Percentiles rank a stretch among this genome's conserved stretches.
These are phyloP conservation scores for Thalassiosira ordinaria DNA, from an alignment of 352 stramenopile species.

Conservation along the genomic window DNA sequence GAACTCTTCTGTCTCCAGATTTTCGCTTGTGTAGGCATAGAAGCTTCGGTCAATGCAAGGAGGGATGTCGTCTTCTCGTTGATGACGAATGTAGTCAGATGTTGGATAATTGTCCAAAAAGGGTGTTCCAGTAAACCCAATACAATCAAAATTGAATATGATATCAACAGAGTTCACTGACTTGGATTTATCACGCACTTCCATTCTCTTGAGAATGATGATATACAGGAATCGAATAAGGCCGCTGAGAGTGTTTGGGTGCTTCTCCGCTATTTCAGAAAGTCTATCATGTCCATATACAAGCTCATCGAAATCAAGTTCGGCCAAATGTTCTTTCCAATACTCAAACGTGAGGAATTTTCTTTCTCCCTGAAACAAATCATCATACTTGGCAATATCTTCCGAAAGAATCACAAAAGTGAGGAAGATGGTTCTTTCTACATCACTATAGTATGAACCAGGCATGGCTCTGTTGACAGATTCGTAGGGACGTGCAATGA, in stretches of 20 bases:
- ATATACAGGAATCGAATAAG: slow-evolving; percentile 70
- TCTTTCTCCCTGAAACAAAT: slow-evolving; percentile 69
- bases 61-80: slow-evolving; percentile 65
- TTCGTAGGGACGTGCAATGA: slow-evolving; percentile 73
- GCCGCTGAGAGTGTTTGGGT: slow-evolving; percentile 51
- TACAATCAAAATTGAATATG: slow-evolving; percentile 76
- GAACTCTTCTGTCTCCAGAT: slow-evolving; percentile 50
- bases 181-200: slow-evolving; percentile 66
- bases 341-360: slow-evolving; percentile 80
- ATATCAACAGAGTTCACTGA: slow-evolving; percentile 72
- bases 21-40: slow-evolving; percentile 69
- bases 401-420: slow-evolving; percentile 75
- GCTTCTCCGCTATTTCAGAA: slow-evolving; percentile 66
- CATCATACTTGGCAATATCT: slow-evolving; percentile 66
- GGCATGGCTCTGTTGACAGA: slow-evolving; percentile 74
- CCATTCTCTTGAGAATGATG: slow-evolving; percentile 72
- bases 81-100: slow-evolving; percentile 64
- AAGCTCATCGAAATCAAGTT: slow-evolving; percentile 71
- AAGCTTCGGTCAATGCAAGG: slow-evolving; percentile 69
- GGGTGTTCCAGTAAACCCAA: slow-evolving; percentile 71
- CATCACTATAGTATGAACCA: slow-evolving; percentile 72
- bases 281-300: slow-evolving; percentile 69
- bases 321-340: slow-evolving; percentile 60
- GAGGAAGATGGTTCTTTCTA: slow-evolving; percentile 72
- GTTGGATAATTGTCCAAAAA: slow-evolving; percentile 74